These are phyloP conservation scores for Bacterosira constricta DNA, from an alignment of 108 stramenopile genomes.

Conservation along the genomic window DNA sequence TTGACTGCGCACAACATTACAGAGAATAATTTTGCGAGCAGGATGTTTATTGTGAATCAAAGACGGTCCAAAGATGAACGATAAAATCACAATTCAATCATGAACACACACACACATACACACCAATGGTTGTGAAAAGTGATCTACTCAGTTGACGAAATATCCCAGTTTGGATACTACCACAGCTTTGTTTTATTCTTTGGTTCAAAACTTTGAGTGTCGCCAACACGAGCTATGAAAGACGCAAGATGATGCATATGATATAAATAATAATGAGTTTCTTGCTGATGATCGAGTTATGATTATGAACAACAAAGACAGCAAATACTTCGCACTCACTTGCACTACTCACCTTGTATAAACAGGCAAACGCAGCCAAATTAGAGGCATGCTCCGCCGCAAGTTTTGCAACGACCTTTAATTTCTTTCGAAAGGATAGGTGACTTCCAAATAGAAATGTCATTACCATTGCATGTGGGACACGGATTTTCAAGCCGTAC, in stretches of 20 bases:
- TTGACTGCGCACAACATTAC: constrained; percentile 34
- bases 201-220: constrained; percentile 52
- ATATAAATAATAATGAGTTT: not conserved
- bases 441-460: constrained; percentile 74
- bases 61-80: not conserved
- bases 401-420: constrained; percentile 52
- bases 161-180: not conserved
- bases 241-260: not conserved
- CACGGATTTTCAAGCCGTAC: constrained; percentile 85
- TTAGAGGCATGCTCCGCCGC: constrained; percentile 71
- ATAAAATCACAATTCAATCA: too few species aligned
- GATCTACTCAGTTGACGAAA: constrained; percentile 6
- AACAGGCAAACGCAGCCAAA: constrained; percentile 80
- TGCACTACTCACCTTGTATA: constrained; percentile 83
- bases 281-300: not conserved
- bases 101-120: too few species aligned
- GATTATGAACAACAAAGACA: not conserved
- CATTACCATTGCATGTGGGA: constrained; percentile 86
- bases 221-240: constrained; percentile 41
- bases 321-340: not conserved
- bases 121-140: constrained; percentile 6
- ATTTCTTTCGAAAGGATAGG: constrained; percentile 57
- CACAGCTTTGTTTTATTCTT: constrained; percentile 10
- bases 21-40: too few species aligned
- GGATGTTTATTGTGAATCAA: too few species aligned